Evolutionary conservation across 306 rosid genomes (phyloP).

Genomic region (Lupinus albus): DNA sequence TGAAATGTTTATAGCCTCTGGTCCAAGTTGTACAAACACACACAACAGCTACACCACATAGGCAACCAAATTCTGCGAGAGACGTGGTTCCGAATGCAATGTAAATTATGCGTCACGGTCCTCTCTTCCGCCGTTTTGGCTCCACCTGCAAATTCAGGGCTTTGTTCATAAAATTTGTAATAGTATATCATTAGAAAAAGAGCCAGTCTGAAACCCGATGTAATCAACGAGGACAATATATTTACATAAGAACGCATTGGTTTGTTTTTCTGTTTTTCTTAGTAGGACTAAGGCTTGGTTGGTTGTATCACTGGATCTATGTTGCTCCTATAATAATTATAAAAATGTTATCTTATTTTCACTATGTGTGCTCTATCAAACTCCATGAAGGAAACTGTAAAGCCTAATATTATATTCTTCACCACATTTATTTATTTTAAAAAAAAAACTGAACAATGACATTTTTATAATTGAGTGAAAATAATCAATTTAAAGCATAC

Average conservation of each 20-base stretch:
- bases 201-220: neutral
- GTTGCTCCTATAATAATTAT: no score
- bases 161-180: constrained; percentile 9
- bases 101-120: constrained; percentile 29
- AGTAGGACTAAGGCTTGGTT: no score
- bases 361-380: neutral
- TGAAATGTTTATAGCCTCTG: constrained; percentile 42
- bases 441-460: neutral
- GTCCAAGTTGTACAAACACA: constrained; percentile 52
- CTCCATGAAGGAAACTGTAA: neutral
- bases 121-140: constrained; percentile 74
- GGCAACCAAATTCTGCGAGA: constrained; percentile 29
- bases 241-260: neutral
- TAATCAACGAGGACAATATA: neutral
- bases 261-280: no score
- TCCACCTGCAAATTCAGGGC: constrained; percentile 56
- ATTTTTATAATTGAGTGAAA: neutral
- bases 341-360: neutral
- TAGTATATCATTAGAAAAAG: neutral
- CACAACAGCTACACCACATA: constrained; percentile 38
- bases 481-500: no score
- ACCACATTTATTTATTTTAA: no score
- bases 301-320: no score
- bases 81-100: constrained; percentile 20
- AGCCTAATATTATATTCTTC: neutral